These are phyloP conservation scores for Toxicodendron radicans DNA, from an alignment of 345 rosid species.

Conservation along the genomic window DNA sequence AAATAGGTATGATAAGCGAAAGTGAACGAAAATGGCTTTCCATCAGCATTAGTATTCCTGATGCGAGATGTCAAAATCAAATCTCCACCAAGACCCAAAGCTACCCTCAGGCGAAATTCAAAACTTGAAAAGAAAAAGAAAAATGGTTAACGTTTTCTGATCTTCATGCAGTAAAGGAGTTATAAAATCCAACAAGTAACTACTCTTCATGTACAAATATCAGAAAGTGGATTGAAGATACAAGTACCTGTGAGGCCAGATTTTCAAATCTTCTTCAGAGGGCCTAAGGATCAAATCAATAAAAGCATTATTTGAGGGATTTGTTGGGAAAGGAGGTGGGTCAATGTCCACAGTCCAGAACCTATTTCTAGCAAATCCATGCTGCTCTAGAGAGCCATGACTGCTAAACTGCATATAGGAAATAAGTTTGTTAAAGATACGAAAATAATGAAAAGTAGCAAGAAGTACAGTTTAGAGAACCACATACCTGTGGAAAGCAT, in stretches of 20 bases:
- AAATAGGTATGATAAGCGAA: slow-evolving; percentile 96
- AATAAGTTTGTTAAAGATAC: slow-evolving; percentile 12
- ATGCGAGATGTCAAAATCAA: slow-evolving; percentile 82
- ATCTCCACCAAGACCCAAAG: slow-evolving; percentile 79
- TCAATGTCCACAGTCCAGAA: slow-evolving; percentile 73
- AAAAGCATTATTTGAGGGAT: slow-evolving; percentile 44
- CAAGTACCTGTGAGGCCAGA: slow-evolving; percentile 80
- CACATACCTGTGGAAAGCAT: slow-evolving; percentile 88
- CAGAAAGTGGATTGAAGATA: slow-evolving; percentile 5
- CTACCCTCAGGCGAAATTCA: slow-evolving; percentile 87
- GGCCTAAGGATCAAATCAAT: slow-evolving; percentile 80
- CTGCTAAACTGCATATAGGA: slow-evolving; percentile 61
- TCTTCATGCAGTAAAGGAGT: background rate
- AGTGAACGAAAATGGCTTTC: slow-evolving; percentile 85
- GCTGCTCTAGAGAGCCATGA: slow-evolving; percentile 65
- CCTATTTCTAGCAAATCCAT: slow-evolving; percentile 95
- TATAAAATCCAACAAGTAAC: background rate
- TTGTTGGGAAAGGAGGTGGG: slow-evolving; percentile 71
- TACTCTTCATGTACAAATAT: slow-evolving; percentile 1
- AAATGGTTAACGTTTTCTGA: background rate
- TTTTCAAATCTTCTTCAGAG: slow-evolving; percentile 78
- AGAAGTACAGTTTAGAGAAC: slow-evolving; percentile 16
- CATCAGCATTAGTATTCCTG: slow-evolving; percentile 78
- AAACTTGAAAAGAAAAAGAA: slow-evolving; percentile 41
- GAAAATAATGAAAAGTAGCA: slow-evolving; percentile 26